These are phyloP conservation scores for Setaria italica DNA, from an alignment of 202 grass and related monocot genomes.

Conservation along the genomic window DNA sequence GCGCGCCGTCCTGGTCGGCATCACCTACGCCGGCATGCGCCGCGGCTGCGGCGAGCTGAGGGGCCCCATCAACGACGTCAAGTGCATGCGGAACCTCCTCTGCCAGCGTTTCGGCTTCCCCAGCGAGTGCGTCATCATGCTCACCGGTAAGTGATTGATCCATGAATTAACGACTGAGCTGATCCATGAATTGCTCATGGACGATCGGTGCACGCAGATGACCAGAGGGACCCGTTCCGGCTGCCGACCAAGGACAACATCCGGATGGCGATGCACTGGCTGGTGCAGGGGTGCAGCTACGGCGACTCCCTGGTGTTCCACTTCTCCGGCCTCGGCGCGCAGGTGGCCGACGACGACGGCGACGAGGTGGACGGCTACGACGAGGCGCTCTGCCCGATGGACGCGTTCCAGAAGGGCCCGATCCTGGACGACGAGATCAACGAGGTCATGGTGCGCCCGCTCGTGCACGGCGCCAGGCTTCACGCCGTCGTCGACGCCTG, in stretches of 20 bases:
- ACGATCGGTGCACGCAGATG: slow-evolving; percentile 41
- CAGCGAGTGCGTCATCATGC: slow-evolving; percentile 67
- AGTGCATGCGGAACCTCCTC: slow-evolving; percentile 75
- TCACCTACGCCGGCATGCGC: slow-evolving; percentile 61
- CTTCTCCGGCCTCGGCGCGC: slow-evolving; percentile 79
- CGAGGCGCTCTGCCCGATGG: slow-evolving; percentile 90
- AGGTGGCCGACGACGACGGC: slow-evolving; percentile 67
- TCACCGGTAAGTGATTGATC: slow-evolving; percentile 56
- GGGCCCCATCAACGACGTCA: slow-evolving; percentile 88
- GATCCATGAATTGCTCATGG: not conserved
- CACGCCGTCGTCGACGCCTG: slow-evolving; percentile 87
- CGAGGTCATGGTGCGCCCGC: slow-evolving; percentile 74
- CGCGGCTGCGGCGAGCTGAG: slow-evolving; percentile 49
- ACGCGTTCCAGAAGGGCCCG: slow-evolving; percentile 64
- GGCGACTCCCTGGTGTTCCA: slow-evolving; percentile 95
- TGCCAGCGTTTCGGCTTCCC: slow-evolving; percentile 70
- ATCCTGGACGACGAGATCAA: slow-evolving; percentile 99
- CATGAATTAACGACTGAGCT: not conserved
- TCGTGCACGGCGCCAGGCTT: slow-evolving; percentile 66
- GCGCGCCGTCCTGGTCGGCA: slow-evolving; percentile 80
- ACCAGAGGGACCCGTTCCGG: slow-evolving; percentile 56
- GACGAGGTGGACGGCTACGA: slow-evolving; percentile 85
- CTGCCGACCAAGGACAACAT: slow-evolving; percentile 81
- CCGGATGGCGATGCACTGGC: slow-evolving; percentile 82
- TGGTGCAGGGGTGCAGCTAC: slow-evolving; percentile 68